Conservation (phyloP, 768 basidiomycete species). For the Ramaria rubella region DNA sequence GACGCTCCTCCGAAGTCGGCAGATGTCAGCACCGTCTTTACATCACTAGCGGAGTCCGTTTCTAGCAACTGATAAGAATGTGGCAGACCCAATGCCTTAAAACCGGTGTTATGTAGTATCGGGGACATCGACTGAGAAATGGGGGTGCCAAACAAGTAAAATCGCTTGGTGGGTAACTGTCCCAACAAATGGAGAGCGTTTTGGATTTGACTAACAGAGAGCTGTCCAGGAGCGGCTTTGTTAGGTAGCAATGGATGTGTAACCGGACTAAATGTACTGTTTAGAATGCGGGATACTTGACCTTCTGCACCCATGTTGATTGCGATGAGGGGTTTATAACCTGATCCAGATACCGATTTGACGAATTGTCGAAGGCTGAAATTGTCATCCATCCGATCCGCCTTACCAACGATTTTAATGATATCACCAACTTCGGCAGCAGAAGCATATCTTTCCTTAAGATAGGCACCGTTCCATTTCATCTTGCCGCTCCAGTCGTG, state of each 20-base stretch:
- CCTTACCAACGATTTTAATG: constrained; percentile 88
- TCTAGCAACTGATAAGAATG: constrained; percentile 78
- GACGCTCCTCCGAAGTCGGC: constrained; percentile 90
- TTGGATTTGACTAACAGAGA: constrained; percentile 84
- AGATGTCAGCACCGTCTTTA: constrained; percentile 54
- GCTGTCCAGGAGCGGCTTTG: constrained; percentile 89
- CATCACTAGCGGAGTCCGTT: constrained; percentile 54
- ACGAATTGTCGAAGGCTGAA: constrained; percentile 71
- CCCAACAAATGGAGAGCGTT: constrained; percentile 76
- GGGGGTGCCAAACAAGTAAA: constrained; percentile 86
- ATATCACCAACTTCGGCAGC: constrained; percentile 75
- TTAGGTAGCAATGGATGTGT: constrained; percentile 83
- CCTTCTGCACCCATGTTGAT: constrained; percentile 91
- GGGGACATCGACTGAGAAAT: constrained; percentile 90
- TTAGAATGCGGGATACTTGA: constrained; percentile 86
- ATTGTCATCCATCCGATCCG: constrained; percentile 69
- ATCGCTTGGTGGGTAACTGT: constrained; percentile 61
- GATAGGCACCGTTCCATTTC: constrained; percentile 66
- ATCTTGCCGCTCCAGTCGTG: constrained; percentile 88
- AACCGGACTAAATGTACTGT: constrained; percentile 80
- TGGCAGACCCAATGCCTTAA: constrained; percentile 73
- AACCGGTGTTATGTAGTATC: constrained; percentile 86
- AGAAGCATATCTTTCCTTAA: constrained; percentile 61
- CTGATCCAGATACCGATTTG: constrained; percentile 35
- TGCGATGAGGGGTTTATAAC: constrained; percentile 79